phyloP scores from a whole-genome alignment of 345 rosid species.

The Salix purpurea region DNA sequence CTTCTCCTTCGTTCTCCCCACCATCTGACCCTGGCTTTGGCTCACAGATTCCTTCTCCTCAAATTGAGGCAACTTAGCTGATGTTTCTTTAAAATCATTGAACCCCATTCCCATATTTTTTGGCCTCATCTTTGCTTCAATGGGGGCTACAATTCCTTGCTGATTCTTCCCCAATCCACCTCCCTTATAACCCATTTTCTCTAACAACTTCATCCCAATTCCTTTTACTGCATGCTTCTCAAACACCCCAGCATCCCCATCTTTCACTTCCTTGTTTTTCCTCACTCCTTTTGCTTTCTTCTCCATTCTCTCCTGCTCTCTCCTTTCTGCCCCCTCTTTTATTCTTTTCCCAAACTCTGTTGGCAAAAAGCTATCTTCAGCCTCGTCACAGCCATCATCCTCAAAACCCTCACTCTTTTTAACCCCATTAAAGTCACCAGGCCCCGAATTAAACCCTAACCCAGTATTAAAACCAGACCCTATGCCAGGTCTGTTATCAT shows the following conservation, averaged over 20 bases:
- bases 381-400: slow-evolving; percentile 17
- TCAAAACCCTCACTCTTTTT: slow-evolving; percentile 19
- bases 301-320: slow-evolving; percentile 58
- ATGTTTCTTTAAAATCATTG: slow-evolving; percentile 67
- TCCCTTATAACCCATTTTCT: slow-evolving; percentile 90
- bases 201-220: slow-evolving; percentile 71
- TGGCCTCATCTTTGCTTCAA: slow-evolving; percentile 86
- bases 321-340: slow-evolving; percentile 63
- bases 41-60: slow-evolving; percentile 56
- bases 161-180: slow-evolving; percentile 82
- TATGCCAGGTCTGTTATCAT: slow-evolving; percentile 47
- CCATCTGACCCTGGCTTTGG: slow-evolving; percentile 14
- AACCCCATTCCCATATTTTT: slow-evolving; percentile 93
- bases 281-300: slow-evolving; percentile 49
- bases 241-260: slow-evolving; percentile 52
- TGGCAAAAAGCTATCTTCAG: slow-evolving; percentile 46
- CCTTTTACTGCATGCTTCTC: slow-evolving; percentile 75
- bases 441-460: slow-evolving; percentile 10
- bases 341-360: slow-evolving; percentile 70
- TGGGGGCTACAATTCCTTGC: slow-evolving; percentile 82
- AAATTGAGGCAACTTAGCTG: slow-evolving; percentile 38
- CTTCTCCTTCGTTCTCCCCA: slow-evolving; percentile 42
- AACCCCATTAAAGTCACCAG: slow-evolving; percentile 19
- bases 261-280: slow-evolving; percentile 35
- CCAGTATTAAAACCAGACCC: slow-evolving; percentile 36